Conservation (phyloP, 2,329 filamentous ascomycete genomes). For the Ceratocystis papillata region DNA sequence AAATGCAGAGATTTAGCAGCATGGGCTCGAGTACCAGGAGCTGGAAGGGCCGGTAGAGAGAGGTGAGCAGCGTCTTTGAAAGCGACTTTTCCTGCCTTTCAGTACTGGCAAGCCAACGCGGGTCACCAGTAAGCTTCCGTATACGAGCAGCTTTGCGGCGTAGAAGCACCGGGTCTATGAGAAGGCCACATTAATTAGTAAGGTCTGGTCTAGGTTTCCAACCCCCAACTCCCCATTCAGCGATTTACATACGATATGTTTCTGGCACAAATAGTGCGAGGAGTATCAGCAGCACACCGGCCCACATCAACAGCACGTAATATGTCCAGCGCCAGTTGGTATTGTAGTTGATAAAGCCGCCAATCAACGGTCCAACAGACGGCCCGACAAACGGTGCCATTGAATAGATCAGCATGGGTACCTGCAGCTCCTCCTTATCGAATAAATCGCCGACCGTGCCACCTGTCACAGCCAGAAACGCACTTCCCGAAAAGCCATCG, state of each 20-base stretch:
- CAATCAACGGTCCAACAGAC: slow-evolving; percentile 49
- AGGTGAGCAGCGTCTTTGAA: slow-evolving; percentile 45
- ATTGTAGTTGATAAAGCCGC: slow-evolving; percentile 73
- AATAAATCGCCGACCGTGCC: slow-evolving; percentile 80
- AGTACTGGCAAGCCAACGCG: slow-evolving; percentile 63
- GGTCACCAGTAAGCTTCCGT: slow-evolving; percentile 66
- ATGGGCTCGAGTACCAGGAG: slow-evolving; percentile 75
- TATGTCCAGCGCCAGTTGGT: slow-evolving; percentile 71
- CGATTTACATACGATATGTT: slow-evolving; percentile 53
- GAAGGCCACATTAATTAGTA: slow-evolving; percentile 6
- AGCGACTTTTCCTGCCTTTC: slow-evolving; percentile 64
- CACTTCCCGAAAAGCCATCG: slow-evolving; percentile 58
- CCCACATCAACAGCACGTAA: slow-evolving; percentile 77
- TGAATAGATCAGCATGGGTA: slow-evolving; percentile 75
- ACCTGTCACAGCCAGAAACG: slow-evolving; percentile 63
- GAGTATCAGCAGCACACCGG: slow-evolving; percentile 48
- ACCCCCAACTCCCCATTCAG: slow-evolving; percentile 27
- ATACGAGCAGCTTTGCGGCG: slow-evolving; percentile 58
- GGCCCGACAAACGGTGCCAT: slow-evolving; percentile 54
- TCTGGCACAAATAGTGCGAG: slow-evolving; percentile 71
- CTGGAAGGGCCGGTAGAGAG: slow-evolving; percentile 61
- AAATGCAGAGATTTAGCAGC: slow-evolving; percentile 69
- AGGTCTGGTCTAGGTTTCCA: neutral
- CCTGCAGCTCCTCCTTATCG: slow-evolving; percentile 53
- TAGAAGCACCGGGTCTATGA: slow-evolving; percentile 55